Evolutionary conservation across 1,139 yeast species (phyloP), one percentile per base, ranked within the genome.

Genomic region (Pichia sp.): DNA sequence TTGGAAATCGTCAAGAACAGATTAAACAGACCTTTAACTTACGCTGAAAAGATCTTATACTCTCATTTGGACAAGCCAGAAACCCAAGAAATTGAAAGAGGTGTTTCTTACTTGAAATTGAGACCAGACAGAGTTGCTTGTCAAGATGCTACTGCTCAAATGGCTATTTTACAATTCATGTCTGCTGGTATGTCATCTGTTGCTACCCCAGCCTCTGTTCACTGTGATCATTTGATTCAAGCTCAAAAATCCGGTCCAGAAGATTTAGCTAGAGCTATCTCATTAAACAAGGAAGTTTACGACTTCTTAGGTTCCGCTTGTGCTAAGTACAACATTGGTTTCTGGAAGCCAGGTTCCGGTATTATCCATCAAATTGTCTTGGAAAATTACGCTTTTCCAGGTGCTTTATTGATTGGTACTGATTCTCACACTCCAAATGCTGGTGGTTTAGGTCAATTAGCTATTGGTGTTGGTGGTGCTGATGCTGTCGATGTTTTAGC

Each of bases 321-420:
- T 51, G 83, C 77, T 56, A 88, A 85, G 66, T 92, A 88, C 64
- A 97, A 96, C 50, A 87, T 92, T 53, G 95, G 86, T 62, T 92
- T 92, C 68, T 92, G 98, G 98, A 95, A 96, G 11, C 97, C 98
- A 16, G 98, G 98, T 43, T 88, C 97, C 10, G 98, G 98, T 60
- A 92, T 92, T 58, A 92, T 92, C 58, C 98, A 92, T 67, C 98
- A 92, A 69, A 92, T 92, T 57, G 96, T 92, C 36, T 73, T 92
- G 56, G 98, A 92, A 67, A 92, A 92, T 71, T 92, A 85, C 66
- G 80, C 95, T 40, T 90, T 86, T 43, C 97, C 97, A 33, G 97
- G 97, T 56, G 71, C 85, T 52, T 80, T 90, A 88, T 85, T 90
- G 95, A 72, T 90, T 50, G 97, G 97, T 56, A 90, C 97, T 29